A percentile compares a stretch with the other conserved stretches of the same genome.
Evolutionary conservation across 768 basidiomycete genomes (phyloP).

Genomic region (Cubamyces sp.): DNA sequence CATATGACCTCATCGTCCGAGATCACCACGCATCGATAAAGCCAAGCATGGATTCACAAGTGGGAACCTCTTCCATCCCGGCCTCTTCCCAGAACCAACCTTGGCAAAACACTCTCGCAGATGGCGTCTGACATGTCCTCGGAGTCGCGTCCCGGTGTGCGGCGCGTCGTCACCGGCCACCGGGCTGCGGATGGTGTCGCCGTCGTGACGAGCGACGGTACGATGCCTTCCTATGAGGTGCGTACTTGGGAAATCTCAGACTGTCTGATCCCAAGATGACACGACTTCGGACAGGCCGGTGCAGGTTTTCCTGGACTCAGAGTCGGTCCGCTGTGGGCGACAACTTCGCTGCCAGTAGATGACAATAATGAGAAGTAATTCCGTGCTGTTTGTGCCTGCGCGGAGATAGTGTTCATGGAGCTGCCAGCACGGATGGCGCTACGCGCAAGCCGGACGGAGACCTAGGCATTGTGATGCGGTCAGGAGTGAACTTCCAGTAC

Average conservation of each 20-base stretch:
- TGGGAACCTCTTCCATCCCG: neutral
- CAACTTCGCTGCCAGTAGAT: slow-evolving; percentile 51
- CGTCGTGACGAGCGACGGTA: slow-evolving; percentile 43
- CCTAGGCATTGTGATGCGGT: slow-evolving; percentile 47
- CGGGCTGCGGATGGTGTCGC: slow-evolving; percentile 44
- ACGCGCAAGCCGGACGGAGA: slow-evolving; percentile 42
- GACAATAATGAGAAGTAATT: slow-evolving; percentile 55
- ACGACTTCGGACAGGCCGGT: slow-evolving; percentile 27
- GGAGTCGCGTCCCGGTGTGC: slow-evolving; percentile 42
- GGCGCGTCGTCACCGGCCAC: slow-evolving; percentile 58
- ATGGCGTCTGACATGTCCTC: slow-evolving; percentile 20
- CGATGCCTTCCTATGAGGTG: slow-evolving; percentile 31
- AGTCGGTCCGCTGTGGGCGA: slow-evolving; percentile 52
- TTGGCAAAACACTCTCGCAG: neutral
- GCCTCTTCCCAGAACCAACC: neutral
- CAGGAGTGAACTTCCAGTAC: slow-evolving; percentile 52
- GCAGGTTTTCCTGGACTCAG: slow-evolving; percentile 35
- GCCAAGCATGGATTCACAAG: neutral
- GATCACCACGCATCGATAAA: slow-evolving; percentile 6
- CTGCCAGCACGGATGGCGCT: slow-evolving; percentile 46
- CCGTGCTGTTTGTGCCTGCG: neutral
- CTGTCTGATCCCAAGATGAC: neutral
- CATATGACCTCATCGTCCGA: slow-evolving; percentile 1
- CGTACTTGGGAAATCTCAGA: neutral
- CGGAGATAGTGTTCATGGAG: neutral